Conservation (phyloP, 202 grass and related monocot species). For the Brachypodium distachyon region DNA sequence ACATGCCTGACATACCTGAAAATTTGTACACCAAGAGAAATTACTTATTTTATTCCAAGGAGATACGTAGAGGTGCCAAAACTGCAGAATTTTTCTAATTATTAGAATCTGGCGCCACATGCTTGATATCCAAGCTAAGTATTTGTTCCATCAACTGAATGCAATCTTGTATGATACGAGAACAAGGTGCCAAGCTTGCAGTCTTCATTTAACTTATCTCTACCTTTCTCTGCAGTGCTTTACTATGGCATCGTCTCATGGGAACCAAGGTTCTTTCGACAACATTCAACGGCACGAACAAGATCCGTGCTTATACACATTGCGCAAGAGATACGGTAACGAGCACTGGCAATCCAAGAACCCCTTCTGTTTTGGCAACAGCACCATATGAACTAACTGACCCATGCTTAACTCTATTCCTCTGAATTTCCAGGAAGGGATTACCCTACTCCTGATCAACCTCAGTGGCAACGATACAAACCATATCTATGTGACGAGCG, state of each 20-base stretch:
- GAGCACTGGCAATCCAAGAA: neutral
- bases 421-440: conserved; percentile 49
- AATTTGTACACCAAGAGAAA: neutral
- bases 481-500: conserved; percentile 30
- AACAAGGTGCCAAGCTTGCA: neutral
- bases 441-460: conserved; percentile 91
- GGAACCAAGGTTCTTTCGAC: conserved; percentile 66
- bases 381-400: neutral
- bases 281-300: conserved; percentile 67
- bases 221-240: conserved; percentile 48
- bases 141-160: neutral
- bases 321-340: conserved; percentile 66
- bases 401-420: neutral
- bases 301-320: conserved; percentile 68
- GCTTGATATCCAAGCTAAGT: neutral
- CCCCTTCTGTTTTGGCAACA: neutral
- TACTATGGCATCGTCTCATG: conserved; percentile 96
- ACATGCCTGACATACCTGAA: neutral
- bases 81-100: neutral
- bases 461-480: conserved; percentile 65
- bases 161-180: neutral
- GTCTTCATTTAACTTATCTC: conserved; percentile 9
- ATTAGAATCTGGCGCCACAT: neutral
- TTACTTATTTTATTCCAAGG: neutral
- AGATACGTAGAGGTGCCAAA: neutral